Conservation (phyloP, 1,284 basidiomycete species). For the Termitomyces sp. region DNA sequence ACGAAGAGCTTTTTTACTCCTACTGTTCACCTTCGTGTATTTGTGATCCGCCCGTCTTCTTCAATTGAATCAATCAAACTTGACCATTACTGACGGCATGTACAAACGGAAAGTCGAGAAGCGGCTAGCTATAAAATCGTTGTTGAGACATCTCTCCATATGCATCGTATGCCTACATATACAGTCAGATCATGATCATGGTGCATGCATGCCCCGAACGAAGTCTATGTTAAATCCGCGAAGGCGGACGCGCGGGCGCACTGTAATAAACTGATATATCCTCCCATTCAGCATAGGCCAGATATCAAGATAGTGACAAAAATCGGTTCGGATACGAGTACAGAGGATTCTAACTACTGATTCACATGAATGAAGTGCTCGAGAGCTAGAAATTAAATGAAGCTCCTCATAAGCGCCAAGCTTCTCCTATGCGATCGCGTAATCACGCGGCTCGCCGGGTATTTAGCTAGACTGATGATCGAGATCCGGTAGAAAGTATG, state of each 20-base stretch:
- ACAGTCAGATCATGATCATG: not conserved
- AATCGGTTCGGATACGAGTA: not conserved
- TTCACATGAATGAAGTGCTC: not conserved
- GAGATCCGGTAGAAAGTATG: conserved; percentile 3
- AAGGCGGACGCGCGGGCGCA: not conserved
- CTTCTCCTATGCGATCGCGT: not conserved
- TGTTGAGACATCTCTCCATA: not conserved
- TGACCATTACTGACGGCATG: not conserved
- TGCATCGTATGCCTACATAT: not conserved
- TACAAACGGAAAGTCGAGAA: not conserved
- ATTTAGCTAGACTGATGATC: not conserved
- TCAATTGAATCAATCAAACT: too few species aligned
- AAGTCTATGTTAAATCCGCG: not conserved
- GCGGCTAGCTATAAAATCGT: too few species aligned
- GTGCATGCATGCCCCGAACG: not conserved
- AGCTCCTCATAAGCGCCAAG: too few species aligned
- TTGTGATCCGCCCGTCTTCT: too few species aligned
- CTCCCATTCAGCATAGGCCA: too few species aligned
- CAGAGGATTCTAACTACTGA: not conserved
- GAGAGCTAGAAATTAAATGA: not conserved
- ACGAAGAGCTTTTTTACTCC: too few species aligned
- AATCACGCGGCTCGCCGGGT: not conserved
- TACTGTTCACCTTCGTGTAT: too few species aligned
- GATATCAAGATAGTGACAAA: too few species aligned
- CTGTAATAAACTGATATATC: too few species aligned